A percentile compares a stretch with the other conserved stretches of the same genome.
Conservation (phyloP, 805 yeast genomes). For the Metschnikowia vanudenii region DNA sequence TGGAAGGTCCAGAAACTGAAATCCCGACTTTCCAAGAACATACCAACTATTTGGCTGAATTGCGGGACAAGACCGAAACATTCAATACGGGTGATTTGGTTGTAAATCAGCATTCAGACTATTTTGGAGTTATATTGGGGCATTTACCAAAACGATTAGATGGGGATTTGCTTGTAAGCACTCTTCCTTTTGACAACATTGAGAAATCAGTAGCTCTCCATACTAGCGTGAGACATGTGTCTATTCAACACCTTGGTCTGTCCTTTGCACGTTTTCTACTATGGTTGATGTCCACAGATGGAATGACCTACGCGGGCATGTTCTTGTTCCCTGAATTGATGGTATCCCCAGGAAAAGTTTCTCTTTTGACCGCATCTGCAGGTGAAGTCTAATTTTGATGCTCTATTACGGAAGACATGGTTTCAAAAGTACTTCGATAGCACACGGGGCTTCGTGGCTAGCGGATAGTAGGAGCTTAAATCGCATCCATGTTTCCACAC, state of each 20-base stretch:
- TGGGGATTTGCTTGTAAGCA: neutral
- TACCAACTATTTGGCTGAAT: neutral
- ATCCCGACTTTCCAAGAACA: slow-evolving; percentile 1
- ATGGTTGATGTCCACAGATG: slow-evolving; percentile 17
- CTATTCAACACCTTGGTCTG: neutral
- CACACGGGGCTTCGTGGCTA: too few relatives aligned
- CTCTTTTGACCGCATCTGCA: neutral
- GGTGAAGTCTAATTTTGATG: neutral
- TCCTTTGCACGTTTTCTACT: slow-evolving; percentile 4
- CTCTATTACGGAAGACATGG: neutral
- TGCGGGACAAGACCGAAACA: neutral
- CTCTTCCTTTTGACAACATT: slow-evolving; percentile 12
- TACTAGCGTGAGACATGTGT: slow-evolving; percentile 3
- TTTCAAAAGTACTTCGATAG: too few relatives aligned
- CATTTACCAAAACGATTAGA: neutral
- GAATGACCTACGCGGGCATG: slow-evolving; percentile 11
- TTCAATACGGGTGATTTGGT: slow-evolving; percentile 8
- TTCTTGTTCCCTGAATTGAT: slow-evolving; percentile 8
- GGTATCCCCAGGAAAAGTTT: neutral
- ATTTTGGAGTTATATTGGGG: slow-evolving; percentile 12
- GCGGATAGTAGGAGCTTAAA: too few relatives aligned
- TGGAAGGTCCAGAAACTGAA: neutral
- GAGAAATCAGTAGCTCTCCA: slow-evolving; percentile 9
- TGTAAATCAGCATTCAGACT: slow-evolving; percentile 6
- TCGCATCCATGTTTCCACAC: too few relatives aligned